Percentiles rank a stretch among this genome's conserved stretches.
Evolutionary conservation across 805 yeast genomes (phyloP).

Genomic region (Hanseniaspora occidentalis): DNA sequence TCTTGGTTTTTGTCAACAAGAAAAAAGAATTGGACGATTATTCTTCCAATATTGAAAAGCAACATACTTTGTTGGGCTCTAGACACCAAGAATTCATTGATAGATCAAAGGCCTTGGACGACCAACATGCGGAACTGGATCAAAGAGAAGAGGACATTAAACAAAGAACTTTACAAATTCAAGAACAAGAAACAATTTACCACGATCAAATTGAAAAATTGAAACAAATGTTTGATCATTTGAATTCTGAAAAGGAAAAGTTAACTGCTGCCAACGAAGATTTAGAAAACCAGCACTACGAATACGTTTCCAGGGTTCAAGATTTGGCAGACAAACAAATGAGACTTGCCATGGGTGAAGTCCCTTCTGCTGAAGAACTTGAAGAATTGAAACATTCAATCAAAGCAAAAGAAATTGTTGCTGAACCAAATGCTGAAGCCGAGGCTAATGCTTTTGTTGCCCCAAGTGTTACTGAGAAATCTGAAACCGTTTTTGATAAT

Average conservation of each 20-base stretch:
- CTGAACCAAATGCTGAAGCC: constrained; percentile 3
- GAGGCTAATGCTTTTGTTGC: constrained; percentile 18
- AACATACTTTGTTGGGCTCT: constrained; percentile 24
- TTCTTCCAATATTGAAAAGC: constrained; percentile 26
- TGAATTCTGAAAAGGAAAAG: constrained; percentile 26
- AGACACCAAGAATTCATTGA: constrained; percentile 9
- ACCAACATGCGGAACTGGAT: constrained; percentile 25
- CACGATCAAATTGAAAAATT: constrained; percentile 27
- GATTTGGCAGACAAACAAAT: constrained; percentile 29
- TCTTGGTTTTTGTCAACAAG: constrained; percentile 16
- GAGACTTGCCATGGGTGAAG: constrained; percentile 21
- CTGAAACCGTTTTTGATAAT: constrained; percentile 15
- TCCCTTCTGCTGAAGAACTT: constrained; percentile 19
- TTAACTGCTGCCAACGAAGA: constrained; percentile 30
- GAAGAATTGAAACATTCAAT: constrained; percentile 5
- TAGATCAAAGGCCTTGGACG: constrained; percentile 21
- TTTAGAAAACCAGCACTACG: constrained; percentile 25
- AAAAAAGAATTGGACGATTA: constrained; percentile 27
- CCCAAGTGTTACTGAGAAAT: background rate
- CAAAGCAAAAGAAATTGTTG: constrained; percentile 3
- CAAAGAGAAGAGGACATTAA: constrained; percentile 25
- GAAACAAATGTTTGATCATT: constrained; percentile 23
- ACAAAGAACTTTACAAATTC: constrained; percentile 23
- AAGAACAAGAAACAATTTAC: constrained; percentile 25
- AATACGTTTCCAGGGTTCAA: constrained; percentile 28